Evolutionary conservation across 371 early-diverging fungal genomes (phyloP), one percentile per base, ranked within the genome.

Genomic region (Rhizopus arrhizus): DNA sequence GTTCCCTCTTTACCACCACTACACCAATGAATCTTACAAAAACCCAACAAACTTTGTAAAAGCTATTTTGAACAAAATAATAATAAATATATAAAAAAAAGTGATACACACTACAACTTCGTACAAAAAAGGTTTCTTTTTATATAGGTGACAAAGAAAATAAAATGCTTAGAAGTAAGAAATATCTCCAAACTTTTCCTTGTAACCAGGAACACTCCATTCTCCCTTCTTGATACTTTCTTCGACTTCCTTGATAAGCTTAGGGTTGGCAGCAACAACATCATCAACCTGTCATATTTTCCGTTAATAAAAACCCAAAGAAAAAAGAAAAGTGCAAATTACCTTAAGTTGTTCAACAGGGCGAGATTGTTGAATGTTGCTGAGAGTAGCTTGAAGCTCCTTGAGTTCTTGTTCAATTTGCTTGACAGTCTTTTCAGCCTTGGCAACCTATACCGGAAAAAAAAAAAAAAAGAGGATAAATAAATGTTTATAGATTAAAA

Each of bases 331-430:
- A 48, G 5, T 45, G 34, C 22, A 22, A 82, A 85, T 49, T 82
- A 95, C 95, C n/a, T 95, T 95, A 56, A 96, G 85, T 74, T 96
- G 89, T 58, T 95, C 95, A 62, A 96, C 84, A 56, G 98, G 98
- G 62, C 98, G 89, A 49, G 98, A 92, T 56, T 81, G 80, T 75
- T 96, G 93, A 68, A 97, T 97, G 89, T 96, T 93, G 74, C 75
- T 85, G 60, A 96, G 82, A 47, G 97, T 93, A 58, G 88, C 92
- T 64, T 91, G 84, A 57, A 97, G 89, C 61, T 95, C 95, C 59
- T 82, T 81, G 59, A 97, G 83, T 77, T 95, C 95, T 13, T 75
- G 80, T 74, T 90, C 88, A 67, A 96, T 87, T 85, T 92, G 91
- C 66, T 83, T 72, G 60, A 88, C 91, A 38, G 95, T 95, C 59